Conservation (phyloP, 139 green algal species). For the Coelastrella sp. region DNA sequence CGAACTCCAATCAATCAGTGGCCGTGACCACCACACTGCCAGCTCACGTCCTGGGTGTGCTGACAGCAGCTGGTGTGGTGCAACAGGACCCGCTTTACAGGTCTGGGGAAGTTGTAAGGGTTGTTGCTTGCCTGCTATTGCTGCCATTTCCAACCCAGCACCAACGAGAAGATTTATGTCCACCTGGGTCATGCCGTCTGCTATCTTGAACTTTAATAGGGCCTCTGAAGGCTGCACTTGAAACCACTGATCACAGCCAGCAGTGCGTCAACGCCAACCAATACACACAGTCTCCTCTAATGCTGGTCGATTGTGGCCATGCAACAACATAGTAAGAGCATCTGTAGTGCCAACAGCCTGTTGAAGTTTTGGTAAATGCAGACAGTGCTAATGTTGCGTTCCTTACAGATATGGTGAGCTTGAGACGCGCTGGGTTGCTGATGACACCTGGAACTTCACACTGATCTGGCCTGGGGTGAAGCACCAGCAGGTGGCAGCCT, state of each 20-base stretch:
- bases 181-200: no score
- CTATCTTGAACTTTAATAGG: no score
- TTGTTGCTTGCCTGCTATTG: no score
- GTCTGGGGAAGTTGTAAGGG: neutral
- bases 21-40: neutral
- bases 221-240: no score
- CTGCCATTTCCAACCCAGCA: neutral
- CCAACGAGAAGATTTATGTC: neutral
- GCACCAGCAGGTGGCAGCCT: neutral
- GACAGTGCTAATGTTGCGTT: neutral
- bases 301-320: neutral
- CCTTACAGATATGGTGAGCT: slow-evolving; percentile 71
- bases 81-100: slow-evolving; percentile 32
- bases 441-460: slow-evolving; percentile 72
- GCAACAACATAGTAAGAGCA: neutral
- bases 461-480: neutral
- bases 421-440: slow-evolving; percentile 60
- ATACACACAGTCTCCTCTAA: no score
- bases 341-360: neutral
- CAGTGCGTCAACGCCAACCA: no score
- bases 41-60: slow-evolving; percentile 13
- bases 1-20: slow-evolving; percentile 24
- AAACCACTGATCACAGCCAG: no score
- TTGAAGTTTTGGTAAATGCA: neutral
- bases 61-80: slow-evolving; percentile 24